Conservation (phyloP, 228 moss, liverwort and hornwort species). For the Sphagnum magellanicum region DNA sequence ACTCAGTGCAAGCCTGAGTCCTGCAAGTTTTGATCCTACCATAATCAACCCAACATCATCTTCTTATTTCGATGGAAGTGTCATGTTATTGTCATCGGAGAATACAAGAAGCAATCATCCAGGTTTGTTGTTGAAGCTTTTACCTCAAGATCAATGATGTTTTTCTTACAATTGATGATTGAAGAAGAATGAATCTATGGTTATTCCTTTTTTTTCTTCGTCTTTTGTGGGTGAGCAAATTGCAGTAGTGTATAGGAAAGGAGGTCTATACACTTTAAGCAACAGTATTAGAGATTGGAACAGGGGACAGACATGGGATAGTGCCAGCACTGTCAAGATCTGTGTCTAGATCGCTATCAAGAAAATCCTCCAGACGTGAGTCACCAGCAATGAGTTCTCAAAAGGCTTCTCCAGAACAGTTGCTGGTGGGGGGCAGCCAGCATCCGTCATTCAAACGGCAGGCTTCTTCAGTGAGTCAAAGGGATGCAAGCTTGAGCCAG, state of each 20-base stretch:
- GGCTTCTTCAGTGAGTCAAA: slow-evolving; percentile 4
- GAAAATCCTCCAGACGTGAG: slow-evolving; percentile 24
- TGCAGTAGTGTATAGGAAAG: too few species aligned
- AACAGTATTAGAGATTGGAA: slow-evolving; percentile 11
- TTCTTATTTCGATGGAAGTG: too few species aligned
- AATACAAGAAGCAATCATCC: too few species aligned
- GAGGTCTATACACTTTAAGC: slow-evolving; percentile 7
- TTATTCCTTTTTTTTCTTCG: too few species aligned
- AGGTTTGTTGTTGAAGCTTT: too few species aligned
- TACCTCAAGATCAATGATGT: too few species aligned
- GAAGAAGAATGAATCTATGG: too few species aligned
- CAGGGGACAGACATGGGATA: slow-evolving; percentile 9
- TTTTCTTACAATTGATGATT: too few species aligned
- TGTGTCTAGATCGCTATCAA: slow-evolving; percentile 12
- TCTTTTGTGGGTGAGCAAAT: too few species aligned
- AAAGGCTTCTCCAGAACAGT: slow-evolving; percentile 18
- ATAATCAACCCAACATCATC: too few species aligned
- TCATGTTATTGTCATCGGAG: too few species aligned
- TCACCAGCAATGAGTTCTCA: slow-evolving; percentile 24
- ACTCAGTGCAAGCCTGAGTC: slow-evolving; percentile 7
- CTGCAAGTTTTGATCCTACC: slow-evolving; percentile 8
- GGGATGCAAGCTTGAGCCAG: slow-evolving; percentile 37
- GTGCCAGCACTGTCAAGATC: slow-evolving; percentile 9
- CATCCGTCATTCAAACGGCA: slow-evolving; percentile 20
- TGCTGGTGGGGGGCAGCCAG: slow-evolving; percentile 5